Percentiles rank a stretch among this genome's conserved stretches.
Conservation (phyloP, 495 filamentous ascomycete species). For the Diplogelasinospora grovesii region DNA sequence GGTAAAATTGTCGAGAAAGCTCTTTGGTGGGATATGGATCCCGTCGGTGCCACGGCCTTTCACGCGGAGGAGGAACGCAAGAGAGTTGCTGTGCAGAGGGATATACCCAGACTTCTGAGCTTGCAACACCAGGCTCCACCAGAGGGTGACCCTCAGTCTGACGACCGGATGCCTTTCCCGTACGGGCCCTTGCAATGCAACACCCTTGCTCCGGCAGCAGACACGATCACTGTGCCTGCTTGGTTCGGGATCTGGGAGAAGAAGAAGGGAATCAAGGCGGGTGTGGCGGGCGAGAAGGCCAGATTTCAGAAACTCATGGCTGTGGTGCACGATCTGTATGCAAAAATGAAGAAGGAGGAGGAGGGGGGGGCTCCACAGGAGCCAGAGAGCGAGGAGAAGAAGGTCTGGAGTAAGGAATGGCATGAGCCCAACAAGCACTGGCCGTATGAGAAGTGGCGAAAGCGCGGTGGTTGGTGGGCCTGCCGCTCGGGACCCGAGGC, state of each 20-base stretch:
- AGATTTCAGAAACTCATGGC: constrained; percentile 11
- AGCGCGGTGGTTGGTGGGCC: constrained; percentile 33
- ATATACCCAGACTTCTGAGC: too few relatives aligned
- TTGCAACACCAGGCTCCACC: too few relatives aligned
- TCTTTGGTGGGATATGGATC: too few relatives aligned
- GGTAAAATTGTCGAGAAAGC: too few relatives aligned
- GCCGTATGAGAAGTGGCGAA: constrained; percentile 17
- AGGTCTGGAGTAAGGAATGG: constrained; percentile 23
- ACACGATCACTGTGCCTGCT: constrained; percentile 13
- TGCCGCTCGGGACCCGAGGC: constrained; percentile 30
- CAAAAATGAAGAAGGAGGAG: constrained; percentile 2
- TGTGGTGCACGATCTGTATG: constrained; percentile 5
- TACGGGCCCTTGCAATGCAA: too few relatives aligned
- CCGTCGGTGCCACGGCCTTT: too few relatives aligned
- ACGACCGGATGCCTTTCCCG: too few relatives aligned
- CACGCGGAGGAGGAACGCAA: too few relatives aligned
- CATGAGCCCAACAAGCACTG: constrained; percentile 28
- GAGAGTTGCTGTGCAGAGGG: too few relatives aligned
- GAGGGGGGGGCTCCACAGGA: background rate
- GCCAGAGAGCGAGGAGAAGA: constrained; percentile 1
- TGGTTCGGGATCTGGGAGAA: constrained; percentile 27
- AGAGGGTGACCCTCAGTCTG: too few relatives aligned
- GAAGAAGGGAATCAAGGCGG: constrained; percentile 8
- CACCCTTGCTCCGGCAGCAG: background rate
- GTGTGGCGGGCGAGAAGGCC: background rate